Percentiles rank a stretch among this genome's conserved stretches.
Conservation (phyloP, 176 grass and related monocot genomes). For the Cenchrus americanus region DNA sequence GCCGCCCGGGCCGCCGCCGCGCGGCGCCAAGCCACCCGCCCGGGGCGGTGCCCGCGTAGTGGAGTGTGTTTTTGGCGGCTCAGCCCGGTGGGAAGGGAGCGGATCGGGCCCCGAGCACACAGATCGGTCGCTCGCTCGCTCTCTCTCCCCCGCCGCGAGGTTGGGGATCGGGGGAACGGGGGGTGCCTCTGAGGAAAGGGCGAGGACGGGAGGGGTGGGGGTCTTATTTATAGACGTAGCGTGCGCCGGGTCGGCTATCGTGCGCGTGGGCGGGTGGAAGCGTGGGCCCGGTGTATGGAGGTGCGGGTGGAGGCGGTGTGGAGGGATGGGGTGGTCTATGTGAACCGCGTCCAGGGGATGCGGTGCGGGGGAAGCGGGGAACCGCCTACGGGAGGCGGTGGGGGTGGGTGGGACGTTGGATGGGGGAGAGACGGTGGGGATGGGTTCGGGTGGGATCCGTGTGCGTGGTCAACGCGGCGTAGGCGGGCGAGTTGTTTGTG, state of each 20-base stretch:
- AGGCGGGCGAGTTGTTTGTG: background rate
- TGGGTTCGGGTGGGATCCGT: background rate
- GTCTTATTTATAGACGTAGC: slow-evolving; percentile 58
- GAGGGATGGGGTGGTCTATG: background rate
- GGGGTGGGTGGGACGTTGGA: background rate
- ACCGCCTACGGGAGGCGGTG: background rate
- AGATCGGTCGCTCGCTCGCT: background rate
- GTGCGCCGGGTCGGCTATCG: slow-evolving; percentile 28
- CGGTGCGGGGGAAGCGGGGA: rapidly evolving
- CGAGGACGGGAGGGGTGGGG: background rate
- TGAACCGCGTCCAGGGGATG: slow-evolving; percentile 10
- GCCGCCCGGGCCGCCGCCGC: background rate
- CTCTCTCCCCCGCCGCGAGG: slow-evolving; percentile 1
- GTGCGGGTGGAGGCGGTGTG: background rate
- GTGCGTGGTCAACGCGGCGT: background rate
- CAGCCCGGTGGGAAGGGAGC: background rate
- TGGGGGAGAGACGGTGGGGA: background rate
- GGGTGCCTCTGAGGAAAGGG: slow-evolving; percentile 40
- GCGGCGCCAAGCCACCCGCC: background rate
- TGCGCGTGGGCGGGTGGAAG: slow-evolving; percentile 24
- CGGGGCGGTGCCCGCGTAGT: background rate
- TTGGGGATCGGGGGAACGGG: background rate
- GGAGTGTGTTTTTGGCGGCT: background rate
- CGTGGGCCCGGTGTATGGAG: background rate
- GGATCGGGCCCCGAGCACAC: background rate